Base-by-base conservation (phyloP, 495 filamentous ascomycete species). In the Bacidia gigantensis region DNA sequence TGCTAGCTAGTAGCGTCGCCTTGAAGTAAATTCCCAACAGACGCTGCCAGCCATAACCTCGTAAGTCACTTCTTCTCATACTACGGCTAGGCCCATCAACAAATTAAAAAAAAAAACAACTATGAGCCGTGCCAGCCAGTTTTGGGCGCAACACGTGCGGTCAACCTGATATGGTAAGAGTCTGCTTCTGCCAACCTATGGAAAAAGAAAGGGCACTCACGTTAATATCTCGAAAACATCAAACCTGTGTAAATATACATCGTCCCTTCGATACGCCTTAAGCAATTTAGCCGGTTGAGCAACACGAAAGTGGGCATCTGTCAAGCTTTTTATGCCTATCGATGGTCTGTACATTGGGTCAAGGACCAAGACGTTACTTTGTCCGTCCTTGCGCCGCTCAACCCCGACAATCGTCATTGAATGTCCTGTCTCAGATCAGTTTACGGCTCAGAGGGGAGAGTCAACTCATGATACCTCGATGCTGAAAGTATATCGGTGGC, bases 321-420 rank as follows among this genome's bases (percentile, higher is more conserved):
- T 66, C 17, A 84, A 61, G 26, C 73, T 73, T 20, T 68, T 70
- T 54, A 95, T 75, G 3, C 67, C 74, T 1, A 73, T 67, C 0
- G 84, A 76, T 29, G 88, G 83, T 46, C 80, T 78, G 62, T 86
- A 90, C 69, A 84, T 84, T 1, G 92, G 88, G 65, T 97, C 92
- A 59, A 95, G 95, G 18, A 95, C 83, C 2, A 98, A 67, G 9
- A 98, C 66, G 56, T 86, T 83, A 46, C 75, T 73, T 26, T 67
- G 65, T 26, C 87, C 88, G 53, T 82, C 74, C 26, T 64, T 70
- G 9, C 73, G 74, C 23, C 74, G 72, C 61, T 96, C 89, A 35
- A 95, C 74, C 0, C 92, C 92, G 49, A 98, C 72, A 40, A 97
- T 89, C 1, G 89, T 96, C 69, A 95, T 73, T 3, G 89, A 95